These are phyloP conservation scores for Torulaspora indica DNA, from an alignment of 805 yeast genomes.

Conservation along the genomic window DNA sequence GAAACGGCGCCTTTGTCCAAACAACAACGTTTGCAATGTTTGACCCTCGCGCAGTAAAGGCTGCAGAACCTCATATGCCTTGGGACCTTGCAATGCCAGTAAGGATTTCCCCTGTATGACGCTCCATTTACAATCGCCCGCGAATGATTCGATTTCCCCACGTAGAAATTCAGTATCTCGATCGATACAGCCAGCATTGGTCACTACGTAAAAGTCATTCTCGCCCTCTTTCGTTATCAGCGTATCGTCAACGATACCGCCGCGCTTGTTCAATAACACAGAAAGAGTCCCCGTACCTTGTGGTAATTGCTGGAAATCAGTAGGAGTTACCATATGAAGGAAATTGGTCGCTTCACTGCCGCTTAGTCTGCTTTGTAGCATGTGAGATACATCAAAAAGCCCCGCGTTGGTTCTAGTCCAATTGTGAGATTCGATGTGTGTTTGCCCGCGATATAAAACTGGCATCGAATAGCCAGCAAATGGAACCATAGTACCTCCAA, in stretches of 20 bases:
- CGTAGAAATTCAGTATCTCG: conserved; percentile 67
- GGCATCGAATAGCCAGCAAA: conserved; percentile 98
- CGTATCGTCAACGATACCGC: conserved; percentile 91
- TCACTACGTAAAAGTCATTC: conserved; percentile 77
- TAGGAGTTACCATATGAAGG: conserved; percentile 80
- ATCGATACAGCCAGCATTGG: conserved; percentile 92
- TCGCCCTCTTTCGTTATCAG: conserved; percentile 73
- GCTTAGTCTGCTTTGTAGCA: conserved; percentile 80
- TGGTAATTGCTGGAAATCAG: conserved; percentile 59
- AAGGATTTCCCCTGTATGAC: conserved; percentile 63
- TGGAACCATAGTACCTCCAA: conserved; percentile 89
- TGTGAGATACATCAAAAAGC: conserved; percentile 92
- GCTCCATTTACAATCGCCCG: conserved; percentile 36
- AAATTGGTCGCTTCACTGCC: conserved; percentile 68
- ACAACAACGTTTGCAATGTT: conserved; percentile 52
- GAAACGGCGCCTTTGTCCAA: conserved; percentile 57
- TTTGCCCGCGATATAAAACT: conserved; percentile 73
- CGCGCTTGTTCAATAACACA: conserved; percentile 66
- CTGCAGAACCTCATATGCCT: conserved; percentile 62
- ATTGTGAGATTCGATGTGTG: conserved; percentile 87
- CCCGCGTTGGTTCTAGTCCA: conserved; percentile 92
- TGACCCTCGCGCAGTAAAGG: conserved; percentile 48
- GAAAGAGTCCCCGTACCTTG: conserved; percentile 66
- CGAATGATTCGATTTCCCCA: conserved; percentile 43
- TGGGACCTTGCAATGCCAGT: conserved; percentile 91